Evolutionary conservation across 2,329 filamentous ascomycete species (phyloP), one percentile per base, ranked within the genome.

Genomic region (Colletotrichum destructivum): DNA sequence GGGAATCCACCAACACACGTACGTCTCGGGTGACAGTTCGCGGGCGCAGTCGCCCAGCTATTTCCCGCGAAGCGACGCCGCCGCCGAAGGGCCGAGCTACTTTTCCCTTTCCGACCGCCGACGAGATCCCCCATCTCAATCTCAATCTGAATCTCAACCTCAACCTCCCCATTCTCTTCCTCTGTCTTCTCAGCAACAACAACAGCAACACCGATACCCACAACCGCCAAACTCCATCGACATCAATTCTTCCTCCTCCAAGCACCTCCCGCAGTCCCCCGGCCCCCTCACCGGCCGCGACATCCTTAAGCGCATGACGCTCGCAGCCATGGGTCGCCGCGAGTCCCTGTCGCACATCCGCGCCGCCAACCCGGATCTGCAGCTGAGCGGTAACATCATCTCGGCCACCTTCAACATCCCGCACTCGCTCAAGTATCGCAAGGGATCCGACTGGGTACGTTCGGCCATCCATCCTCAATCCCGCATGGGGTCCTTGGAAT

Each of bases 381-480:
- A 84, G 40, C 82, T 92, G 62, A 91, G 85, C 73, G 90, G 90
- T n/a, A 91, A 89, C 79, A 87, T 92, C 75, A 91, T 92, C 75
- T 92, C 90, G 2, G 89, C 88, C 23, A 91, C 89, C 21, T 92
- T 92, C 76, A 91, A 88, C 72, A 88, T 90, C 73, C 89, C 90
- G 35, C 86, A 91, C 76, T 84, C 88, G 40, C 79, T 91, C 68
- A 86, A 87, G 71, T 91, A 91, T 76, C 85, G 84, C 75, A 88
- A 88, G 76, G 87, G 86, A 18, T 83, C 86, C 68, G 88, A 91
- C 75, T 92, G 90, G 90, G 90, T 91, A 80, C 78, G 88, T 69
- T 13, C n/a, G 12, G 4, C 21, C 23, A 4, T 40, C 23, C 31
- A 9, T n/a, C 46, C 64, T 71, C 75, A 64, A 76, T 51, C 13